These are phyloP conservation scores for Ascosphaera acerosa DNA, from an alignment of 2,329 filamentous ascomycete species.

Conservation along the genomic window DNA sequence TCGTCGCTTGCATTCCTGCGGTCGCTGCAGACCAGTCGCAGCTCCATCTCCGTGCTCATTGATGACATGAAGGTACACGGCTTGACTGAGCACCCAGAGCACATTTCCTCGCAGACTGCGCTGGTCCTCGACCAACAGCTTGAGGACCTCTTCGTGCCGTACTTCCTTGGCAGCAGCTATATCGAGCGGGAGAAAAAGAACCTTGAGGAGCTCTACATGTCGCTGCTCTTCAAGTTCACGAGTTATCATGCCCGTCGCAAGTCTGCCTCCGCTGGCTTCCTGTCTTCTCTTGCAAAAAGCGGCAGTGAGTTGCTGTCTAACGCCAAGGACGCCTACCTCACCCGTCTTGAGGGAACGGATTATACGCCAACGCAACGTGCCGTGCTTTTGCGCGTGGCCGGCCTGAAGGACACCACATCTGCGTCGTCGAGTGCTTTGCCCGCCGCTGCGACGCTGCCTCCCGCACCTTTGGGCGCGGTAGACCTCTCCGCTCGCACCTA, in stretches of 20 bases:
- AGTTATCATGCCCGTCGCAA: slow-evolving; percentile 64
- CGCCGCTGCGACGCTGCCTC: too few relatives aligned
- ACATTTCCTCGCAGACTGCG: slow-evolving; percentile 64
- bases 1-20: slow-evolving; percentile 81
- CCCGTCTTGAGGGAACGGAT: slow-evolving; percentile 68
- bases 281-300: slow-evolving; percentile 72
- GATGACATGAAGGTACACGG: slow-evolving; percentile 90
- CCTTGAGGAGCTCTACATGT: slow-evolving; percentile 64
- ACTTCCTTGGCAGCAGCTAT: slow-evolving; percentile 38
- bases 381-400: slow-evolving; percentile 74
- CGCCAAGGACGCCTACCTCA: slow-evolving; percentile 76
- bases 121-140: slow-evolving; percentile 41
- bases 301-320: slow-evolving; percentile 70
- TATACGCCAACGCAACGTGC: slow-evolving; percentile 67
- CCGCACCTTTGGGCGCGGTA: too few relatives aligned
- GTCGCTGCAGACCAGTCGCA: slow-evolving; percentile 70
- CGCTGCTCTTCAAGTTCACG: slow-evolving; percentile 83
- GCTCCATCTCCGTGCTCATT: slow-evolving; percentile 64
- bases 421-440: too few relatives aligned
- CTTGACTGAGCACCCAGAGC: slow-evolving; percentile 81
- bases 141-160: slow-evolving; percentile 40
- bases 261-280: slow-evolving; percentile 74
- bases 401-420: slow-evolving; percentile 42
- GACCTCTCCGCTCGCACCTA: slow-evolving; percentile 43
- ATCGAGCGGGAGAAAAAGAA: slow-evolving; percentile 39